Evolutionary conservation across 345 rosid species (phyloP).

Genomic region (Kandelia obovata): DNA sequence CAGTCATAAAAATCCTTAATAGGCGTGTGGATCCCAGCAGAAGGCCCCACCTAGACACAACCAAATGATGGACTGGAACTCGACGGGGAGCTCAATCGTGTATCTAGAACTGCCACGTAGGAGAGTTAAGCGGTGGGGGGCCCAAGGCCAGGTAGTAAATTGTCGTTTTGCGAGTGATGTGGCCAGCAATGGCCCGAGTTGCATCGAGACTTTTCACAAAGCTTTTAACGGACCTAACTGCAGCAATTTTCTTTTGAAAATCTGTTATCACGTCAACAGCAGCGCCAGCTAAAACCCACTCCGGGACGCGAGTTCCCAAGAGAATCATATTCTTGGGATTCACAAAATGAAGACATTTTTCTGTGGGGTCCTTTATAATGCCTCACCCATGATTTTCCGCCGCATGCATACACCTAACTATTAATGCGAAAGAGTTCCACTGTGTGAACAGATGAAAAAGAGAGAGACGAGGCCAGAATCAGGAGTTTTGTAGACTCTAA

Average conservation of each 20-base stretch:
- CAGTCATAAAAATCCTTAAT: no score
- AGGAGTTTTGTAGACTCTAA: no score
- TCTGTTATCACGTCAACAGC: conserved; percentile 24
- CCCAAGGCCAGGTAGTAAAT: not conserved
- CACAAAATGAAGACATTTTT: conserved; percentile 12
- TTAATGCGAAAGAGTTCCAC: no score
- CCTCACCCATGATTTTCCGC: conserved; percentile 30
- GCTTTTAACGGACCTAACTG: conserved; percentile 36
- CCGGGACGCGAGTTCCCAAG: conserved; percentile 31
- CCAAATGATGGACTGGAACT: not conserved
- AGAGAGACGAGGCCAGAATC: no score
- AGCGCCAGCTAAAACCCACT: conserved; percentile 53
- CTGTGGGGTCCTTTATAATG: not conserved
- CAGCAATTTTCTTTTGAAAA: conserved; percentile 6
- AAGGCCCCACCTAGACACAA: no score
- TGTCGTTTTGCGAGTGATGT: conserved; percentile 30
- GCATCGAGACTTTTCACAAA: not conserved
- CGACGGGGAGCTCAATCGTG: not conserved
- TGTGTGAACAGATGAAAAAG: no score
- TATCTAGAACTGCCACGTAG: conserved; percentile 10
- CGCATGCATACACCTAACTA: conserved; percentile 14
- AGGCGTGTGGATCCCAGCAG: not conserved
- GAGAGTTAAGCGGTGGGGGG: not conserved
- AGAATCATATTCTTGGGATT: conserved; percentile 38
- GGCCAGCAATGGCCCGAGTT: not conserved